phyloP scores from a whole-genome alignment of 2,329 filamentous ascomycete genomes.

The Cytospora mali region DNA sequence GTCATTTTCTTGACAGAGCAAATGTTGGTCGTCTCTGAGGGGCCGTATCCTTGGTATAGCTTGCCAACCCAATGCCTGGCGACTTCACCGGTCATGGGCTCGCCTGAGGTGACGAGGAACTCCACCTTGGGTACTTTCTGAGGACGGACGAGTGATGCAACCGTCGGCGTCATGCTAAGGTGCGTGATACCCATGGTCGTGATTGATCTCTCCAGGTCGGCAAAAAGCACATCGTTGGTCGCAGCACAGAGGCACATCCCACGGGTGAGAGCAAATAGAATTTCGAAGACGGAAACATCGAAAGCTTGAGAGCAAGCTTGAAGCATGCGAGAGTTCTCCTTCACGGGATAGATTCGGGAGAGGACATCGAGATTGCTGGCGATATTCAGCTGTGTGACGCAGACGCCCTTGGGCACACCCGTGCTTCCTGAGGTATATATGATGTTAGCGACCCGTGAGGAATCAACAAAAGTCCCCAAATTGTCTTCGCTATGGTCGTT shows the following conservation, averaged over 20 bases:
- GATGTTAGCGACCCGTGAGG: conserved; percentile 67
- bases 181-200: conserved; percentile 69
- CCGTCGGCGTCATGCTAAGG: conserved; percentile 82
- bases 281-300: conserved; percentile 87
- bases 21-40: conserved; percentile 86
- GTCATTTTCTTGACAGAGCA: conserved; percentile 73
- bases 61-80: conserved; percentile 68
- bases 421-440: conserved; percentile 87
- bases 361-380: conserved; percentile 74
- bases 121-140: conserved; percentile 68
- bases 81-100: conserved; percentile 74
- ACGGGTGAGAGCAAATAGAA: conserved; percentile 79
- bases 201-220: conserved; percentile 70
- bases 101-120: conserved; percentile 80
- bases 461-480: conserved; percentile 41
- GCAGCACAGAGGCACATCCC: conserved; percentile 80
- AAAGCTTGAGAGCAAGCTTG: conserved; percentile 86
- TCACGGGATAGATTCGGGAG: conserved; percentile 64
- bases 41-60: conserved; percentile 81
- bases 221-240: conserved; percentile 72
- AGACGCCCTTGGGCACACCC: conserved; percentile 76
- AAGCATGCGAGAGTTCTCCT: conserved; percentile 61
- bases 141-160: conserved; percentile 74
- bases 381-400: conserved; percentile 76
- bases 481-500: conserved; percentile 41